Percentiles rank a stretch among this genome's conserved stretches.
Conservation (phyloP, 306 rosid species). For the Biancaea sappan region DNA sequence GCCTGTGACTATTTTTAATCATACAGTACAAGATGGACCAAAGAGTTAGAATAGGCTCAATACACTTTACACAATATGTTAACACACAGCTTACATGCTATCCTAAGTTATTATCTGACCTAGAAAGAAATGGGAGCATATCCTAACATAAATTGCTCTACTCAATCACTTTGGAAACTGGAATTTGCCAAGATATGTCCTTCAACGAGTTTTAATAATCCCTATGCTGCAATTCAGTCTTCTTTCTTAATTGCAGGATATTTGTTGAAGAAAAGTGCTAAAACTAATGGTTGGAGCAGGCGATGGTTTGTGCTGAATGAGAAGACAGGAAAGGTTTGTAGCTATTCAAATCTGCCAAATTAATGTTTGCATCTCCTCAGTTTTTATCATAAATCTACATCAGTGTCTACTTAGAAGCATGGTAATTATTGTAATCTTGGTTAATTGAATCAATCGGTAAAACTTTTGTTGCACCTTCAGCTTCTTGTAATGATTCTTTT, state of each 20-base stretch:
- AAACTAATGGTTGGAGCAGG: constrained; percentile 91
- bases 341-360: constrained; percentile 1
- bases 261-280: constrained; percentile 82
- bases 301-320: constrained; percentile 97
- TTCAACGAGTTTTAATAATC: not conserved
- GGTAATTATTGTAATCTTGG: not conserved
- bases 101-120: too few species aligned
- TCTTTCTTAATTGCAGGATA: constrained; percentile 58
- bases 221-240: not conserved
- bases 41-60: too few species aligned
- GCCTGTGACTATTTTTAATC: too few species aligned
- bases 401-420: not conserved
- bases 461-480: not conserved
- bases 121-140: not conserved
- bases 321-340: constrained; percentile 93
- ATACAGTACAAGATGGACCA: too few species aligned
- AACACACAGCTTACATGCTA: too few species aligned
- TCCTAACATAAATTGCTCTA: not conserved
- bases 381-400: not conserved
- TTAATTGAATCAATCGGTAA: not conserved
- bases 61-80: too few species aligned
- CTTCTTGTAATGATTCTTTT: not conserved
- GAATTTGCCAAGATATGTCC: not conserved
- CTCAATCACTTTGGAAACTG: constrained; percentile 15
- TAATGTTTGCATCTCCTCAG: not conserved